Conservation (phyloP, 345 rosid genomes). For the Zanthoxylum bungeanum region DNA sequence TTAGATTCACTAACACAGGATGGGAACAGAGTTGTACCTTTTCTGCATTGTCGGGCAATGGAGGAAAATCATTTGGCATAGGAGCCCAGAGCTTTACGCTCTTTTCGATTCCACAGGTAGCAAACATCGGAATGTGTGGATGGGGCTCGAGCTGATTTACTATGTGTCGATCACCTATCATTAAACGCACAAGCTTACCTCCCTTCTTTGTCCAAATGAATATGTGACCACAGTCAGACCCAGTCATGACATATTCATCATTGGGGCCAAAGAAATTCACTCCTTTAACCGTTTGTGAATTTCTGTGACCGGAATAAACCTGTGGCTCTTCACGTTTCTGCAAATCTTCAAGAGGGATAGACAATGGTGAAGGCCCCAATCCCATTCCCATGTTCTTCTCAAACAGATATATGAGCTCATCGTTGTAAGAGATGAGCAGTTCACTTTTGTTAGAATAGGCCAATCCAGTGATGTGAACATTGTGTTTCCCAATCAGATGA, state of each 20-base stretch:
- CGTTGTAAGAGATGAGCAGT: conserved; percentile 58
- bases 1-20: neutral
- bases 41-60: conserved; percentile 41
- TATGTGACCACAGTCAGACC: conserved; percentile 67
- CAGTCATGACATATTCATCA: conserved; percentile 59
- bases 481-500: conserved; percentile 33
- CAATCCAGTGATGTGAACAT: conserved; percentile 52
- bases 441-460: conserved; percentile 52
- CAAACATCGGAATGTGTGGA: conserved; percentile 45
- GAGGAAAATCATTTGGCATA: conserved; percentile 25
- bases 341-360: conserved; percentile 27
- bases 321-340: conserved; percentile 40
- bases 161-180: conserved; percentile 50
- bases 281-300: conserved; percentile 57
- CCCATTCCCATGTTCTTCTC: conserved; percentile 61
- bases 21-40: conserved; percentile 27
- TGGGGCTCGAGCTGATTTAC: conserved; percentile 63
- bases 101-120: conserved; percentile 58
- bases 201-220: conserved; percentile 63
- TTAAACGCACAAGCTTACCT: conserved; percentile 46
- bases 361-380: conserved; percentile 37
- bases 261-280: conserved; percentile 60
- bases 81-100: conserved; percentile 58
- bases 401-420: conserved; percentile 54
- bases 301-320: conserved; percentile 52